phyloP scores from a whole-genome alignment of 2,329 filamentous ascomycete genomes.

The Madurella mycetomatis region DNA sequence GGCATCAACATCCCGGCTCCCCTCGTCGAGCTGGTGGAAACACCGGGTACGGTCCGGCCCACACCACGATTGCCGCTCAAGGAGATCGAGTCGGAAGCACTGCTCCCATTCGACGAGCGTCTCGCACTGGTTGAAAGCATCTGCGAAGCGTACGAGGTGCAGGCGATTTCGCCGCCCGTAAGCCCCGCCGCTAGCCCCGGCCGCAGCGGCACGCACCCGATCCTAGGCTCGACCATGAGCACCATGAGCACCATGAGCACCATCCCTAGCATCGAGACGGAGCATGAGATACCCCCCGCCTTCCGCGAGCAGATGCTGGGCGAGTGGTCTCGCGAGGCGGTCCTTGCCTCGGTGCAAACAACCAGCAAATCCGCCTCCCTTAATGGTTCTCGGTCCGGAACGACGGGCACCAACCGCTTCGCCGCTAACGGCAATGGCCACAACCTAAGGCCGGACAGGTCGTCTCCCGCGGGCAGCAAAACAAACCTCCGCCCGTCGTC shows the following conservation, averaged over 20 bases:
- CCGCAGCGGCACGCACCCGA: constrained; percentile 58
- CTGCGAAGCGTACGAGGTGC: constrained; percentile 63
- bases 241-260: constrained; percentile 38
- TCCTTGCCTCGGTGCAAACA: constrained; percentile 64
- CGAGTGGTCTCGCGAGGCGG: constrained; percentile 74
- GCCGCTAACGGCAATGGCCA: constrained; percentile 51
- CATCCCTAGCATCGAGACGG: constrained; percentile 35
- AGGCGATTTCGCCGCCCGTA: constrained; percentile 57
- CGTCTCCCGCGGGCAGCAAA: constrained; percentile 45
- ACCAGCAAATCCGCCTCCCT: constrained; percentile 69
- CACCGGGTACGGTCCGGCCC: constrained; percentile 42
- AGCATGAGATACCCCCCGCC: constrained; percentile 57
- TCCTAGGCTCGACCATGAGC: constrained; percentile 48
- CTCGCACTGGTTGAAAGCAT: constrained; percentile 69
- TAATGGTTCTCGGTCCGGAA: constrained; percentile 67
- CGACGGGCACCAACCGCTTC: constrained; percentile 51
- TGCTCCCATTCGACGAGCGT: constrained; percentile 73
- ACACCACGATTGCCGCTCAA: constrained; percentile 46
- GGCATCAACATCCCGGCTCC: constrained; percentile 67
- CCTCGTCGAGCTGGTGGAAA: constrained; percentile 56
- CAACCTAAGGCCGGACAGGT: constrained; percentile 33
- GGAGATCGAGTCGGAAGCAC: constrained; percentile 56
- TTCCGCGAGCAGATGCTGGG: constrained; percentile 72
- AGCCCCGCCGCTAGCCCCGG: constrained; percentile 69
- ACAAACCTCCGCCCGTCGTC: constrained; percentile 49